Evolutionary conservation across 352 stramenopile species (phyloP), one percentile per base, ranked within the genome.

Genomic region (Pythium phragmiticola): DNA sequence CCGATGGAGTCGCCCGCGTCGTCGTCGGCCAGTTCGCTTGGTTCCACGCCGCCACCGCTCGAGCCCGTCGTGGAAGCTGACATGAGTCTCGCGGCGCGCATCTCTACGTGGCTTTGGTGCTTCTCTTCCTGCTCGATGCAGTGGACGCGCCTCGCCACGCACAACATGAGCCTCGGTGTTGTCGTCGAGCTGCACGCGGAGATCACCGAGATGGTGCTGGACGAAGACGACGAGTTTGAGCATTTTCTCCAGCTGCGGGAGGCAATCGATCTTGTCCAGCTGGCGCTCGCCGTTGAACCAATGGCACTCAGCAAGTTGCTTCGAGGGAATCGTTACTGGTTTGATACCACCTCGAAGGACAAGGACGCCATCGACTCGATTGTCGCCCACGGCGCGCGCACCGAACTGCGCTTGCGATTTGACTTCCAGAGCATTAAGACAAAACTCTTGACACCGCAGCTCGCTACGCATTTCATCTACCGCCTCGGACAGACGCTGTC

Each of bases 231-330:
- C 41, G 28, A 53, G 12, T 34, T 34, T 11, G 42, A 42, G 26
- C 42, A 41, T 9, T 16, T 61, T 26, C 41, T 53, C 13, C 41
- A 45, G 19, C 45, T 63, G 4, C 57, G 57, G 21, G 57, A 63
- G 21, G 45, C 57, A 14, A 55, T 63, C 19, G 57, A 63, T 26
- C 19, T 63, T 12, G 45, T 63, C 16, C 33, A 17, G 19, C 47
- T 63, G 14, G 21, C 45, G 45, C 19, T 63, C 12, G 34, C 36
- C 12, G 46, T 56, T 16, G 45, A 56, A n/a, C 57, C 45, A 9
- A 3, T 33, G 9, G 30, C 43, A 34, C 23, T 53, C 7, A 11
- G 26, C 14, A 19, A 30, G 28, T 47, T 62, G 11, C 43, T 50
- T 2, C 37, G 36, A 19, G 36, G 7, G n/a, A 30, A 4, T 6